Conservation (phyloP, 2,329 filamentous ascomycete genomes). For the Fusarium duplospermum region DNA sequence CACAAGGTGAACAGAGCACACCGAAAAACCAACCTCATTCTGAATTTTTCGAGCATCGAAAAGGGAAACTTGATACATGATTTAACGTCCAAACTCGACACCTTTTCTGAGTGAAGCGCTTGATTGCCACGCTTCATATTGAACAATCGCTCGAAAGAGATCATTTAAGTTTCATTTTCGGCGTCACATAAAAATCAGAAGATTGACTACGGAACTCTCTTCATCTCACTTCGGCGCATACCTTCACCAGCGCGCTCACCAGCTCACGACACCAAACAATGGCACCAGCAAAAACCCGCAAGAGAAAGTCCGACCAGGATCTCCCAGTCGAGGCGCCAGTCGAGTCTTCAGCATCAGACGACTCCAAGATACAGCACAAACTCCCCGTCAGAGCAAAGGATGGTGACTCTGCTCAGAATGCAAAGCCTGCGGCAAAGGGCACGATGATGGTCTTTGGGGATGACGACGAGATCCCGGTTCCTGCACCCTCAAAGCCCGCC, state of each 20-base stretch:
- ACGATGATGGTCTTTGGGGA: slow-evolving; percentile 52
- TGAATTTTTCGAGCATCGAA: slow-evolving; percentile 31
- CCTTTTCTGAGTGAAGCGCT: not conserved
- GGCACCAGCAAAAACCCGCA: slow-evolving; percentile 43
- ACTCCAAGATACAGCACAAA: slow-evolving; percentile 42
- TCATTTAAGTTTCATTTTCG: not conserved
- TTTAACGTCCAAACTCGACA: slow-evolving; percentile 9
- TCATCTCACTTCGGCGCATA: not conserved
- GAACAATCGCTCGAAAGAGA: not conserved
- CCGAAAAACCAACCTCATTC: slow-evolving; percentile 33
- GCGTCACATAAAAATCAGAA: not conserved
- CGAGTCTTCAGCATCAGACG: slow-evolving; percentile 21
- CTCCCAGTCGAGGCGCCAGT: slow-evolving; percentile 14
- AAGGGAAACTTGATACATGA: slow-evolving; percentile 24
- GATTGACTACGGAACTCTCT: not conserved
- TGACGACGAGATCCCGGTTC: slow-evolving; percentile 39
- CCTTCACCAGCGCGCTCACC: slow-evolving; percentile 3
- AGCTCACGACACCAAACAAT: slow-evolving; percentile 26
- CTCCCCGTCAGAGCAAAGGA: slow-evolving; percentile 52
- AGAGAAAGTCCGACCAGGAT: slow-evolving; percentile 46
- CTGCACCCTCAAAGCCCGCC: slow-evolving; percentile 21
- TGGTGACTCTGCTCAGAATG: slow-evolving; percentile 28
- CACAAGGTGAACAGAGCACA: slow-evolving; percentile 15
- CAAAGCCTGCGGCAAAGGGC: slow-evolving; percentile 29
- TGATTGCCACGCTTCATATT: not conserved